Evolutionary conservation across 2,329 filamentous ascomycete species (phyloP).

Genomic region (Grosmannia huntii): DNA sequence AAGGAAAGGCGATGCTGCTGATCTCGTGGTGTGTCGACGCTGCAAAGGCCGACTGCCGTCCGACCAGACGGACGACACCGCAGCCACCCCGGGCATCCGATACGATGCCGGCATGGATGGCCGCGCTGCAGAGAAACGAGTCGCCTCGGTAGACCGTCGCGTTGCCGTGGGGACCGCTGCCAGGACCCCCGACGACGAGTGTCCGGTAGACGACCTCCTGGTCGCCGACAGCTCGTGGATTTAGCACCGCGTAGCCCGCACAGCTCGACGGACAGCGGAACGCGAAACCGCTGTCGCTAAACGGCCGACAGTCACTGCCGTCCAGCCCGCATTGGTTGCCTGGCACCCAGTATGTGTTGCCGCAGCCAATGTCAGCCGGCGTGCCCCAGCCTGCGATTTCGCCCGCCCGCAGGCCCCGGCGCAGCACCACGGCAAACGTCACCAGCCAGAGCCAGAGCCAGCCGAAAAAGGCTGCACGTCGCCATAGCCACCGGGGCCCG

Average conservation of each 20-base stretch:
- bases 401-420: slow-evolving; percentile 43
- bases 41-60: slow-evolving; percentile 47
- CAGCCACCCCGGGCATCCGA: slow-evolving; percentile 56
- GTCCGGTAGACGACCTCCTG: slow-evolving; percentile 51
- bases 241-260: slow-evolving; percentile 49
- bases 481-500: slow-evolving; percentile 30
- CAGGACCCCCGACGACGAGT: slow-evolving; percentile 56
- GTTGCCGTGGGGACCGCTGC: slow-evolving; percentile 23
- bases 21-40: slow-evolving; percentile 61
- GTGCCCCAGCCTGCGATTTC: slow-evolving; percentile 56
- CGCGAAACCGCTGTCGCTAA: slow-evolving; percentile 54
- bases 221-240: slow-evolving; percentile 63
- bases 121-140: slow-evolving; percentile 65
- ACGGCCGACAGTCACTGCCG: slow-evolving; percentile 63
- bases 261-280: slow-evolving; percentile 69
- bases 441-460: slow-evolving; percentile 57
- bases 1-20: slow-evolving; percentile 64
- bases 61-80: slow-evolving; percentile 53
- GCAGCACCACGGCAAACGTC: slow-evolving; percentile 55
- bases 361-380: slow-evolving; percentile 54
- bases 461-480: slow-evolving; percentile 35
- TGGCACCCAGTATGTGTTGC: slow-evolving; percentile 54
- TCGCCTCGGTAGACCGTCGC: slow-evolving; percentile 67
- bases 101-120: slow-evolving; percentile 62
- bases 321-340: slow-evolving; percentile 64